Evolutionary conservation across 805 yeast genomes (phyloP).

Genomic region (Priceomyces melissophilus): DNA sequence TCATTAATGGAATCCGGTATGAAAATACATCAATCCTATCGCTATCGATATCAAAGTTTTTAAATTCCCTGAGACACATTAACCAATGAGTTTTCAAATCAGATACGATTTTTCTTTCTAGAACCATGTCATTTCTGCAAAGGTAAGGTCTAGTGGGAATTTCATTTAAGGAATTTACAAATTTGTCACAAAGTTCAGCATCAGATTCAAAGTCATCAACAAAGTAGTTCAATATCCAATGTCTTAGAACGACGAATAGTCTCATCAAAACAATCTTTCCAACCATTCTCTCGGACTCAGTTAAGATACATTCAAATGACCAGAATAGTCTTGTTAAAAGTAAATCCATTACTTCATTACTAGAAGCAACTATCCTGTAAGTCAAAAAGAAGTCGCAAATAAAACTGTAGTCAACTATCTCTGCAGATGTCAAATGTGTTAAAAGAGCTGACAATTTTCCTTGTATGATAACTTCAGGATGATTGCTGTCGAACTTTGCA

Average conservation of each 20-base stretch:
- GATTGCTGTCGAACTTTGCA: slow-evolving; percentile 33
- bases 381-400: slow-evolving; percentile 85
- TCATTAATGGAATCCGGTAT: slow-evolving; percentile 23
- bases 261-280: slow-evolving; percentile 73
- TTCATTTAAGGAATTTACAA: slow-evolving; percentile 50
- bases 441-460: slow-evolving; percentile 47
- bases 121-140: slow-evolving; percentile 21
- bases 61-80: slow-evolving; percentile 28
- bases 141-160: slow-evolving; percentile 29
- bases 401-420: slow-evolving; percentile 69
- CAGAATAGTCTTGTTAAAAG: slow-evolving; percentile 67
- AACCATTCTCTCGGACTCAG: slow-evolving; percentile 28
- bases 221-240: slow-evolving; percentile 87
- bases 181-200: slow-evolving; percentile 29
- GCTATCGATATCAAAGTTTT: slow-evolving; percentile 22
- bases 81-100: slow-evolving; percentile 44
- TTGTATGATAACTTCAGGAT: slow-evolving; percentile 30
- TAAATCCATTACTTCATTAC: slow-evolving; percentile 56
- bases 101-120: slow-evolving; percentile 33
- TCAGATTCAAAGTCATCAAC: slow-evolving; percentile 63
- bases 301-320: slow-evolving; percentile 52
- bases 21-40: slow-evolving; percentile 9
- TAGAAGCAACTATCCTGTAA: slow-evolving; percentile 64
- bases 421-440: slow-evolving; percentile 67
- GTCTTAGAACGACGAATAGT: slow-evolving; percentile 82